Base-by-base conservation (phyloP, 352 stramenopile species). In the Globisporangium nodosum region DNA sequence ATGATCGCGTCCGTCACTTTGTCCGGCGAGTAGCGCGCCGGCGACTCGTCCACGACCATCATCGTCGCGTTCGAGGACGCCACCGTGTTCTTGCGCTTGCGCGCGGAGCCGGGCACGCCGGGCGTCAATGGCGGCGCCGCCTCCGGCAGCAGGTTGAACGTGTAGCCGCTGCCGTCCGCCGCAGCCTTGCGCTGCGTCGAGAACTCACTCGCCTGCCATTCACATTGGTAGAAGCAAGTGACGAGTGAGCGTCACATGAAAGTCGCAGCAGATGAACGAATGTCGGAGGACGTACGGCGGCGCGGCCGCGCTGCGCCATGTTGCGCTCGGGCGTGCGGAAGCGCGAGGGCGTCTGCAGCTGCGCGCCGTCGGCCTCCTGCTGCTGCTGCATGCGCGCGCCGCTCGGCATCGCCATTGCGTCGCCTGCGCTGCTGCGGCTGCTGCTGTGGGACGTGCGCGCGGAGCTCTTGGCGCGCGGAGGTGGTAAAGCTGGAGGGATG, bases 1-100 rank as follows among this genome's bases (percentile, higher is more conserved):
- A 84, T 84, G 67, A 92, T 78, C n/a, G 78, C 78, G n/a, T 81
- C 73, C 48, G 81, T 84, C 12, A 90, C 74, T 60, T 90, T 81
- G 45, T 83, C 81, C 3, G 77, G 71, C 50, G 83, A 88, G 61
- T 88, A 88, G 24, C 83, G 65, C 30, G 79, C 79, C 13, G 81
- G 81, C 8, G 78, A 86, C 61, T 79, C 73, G 30, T 70, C 68
- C 15, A 53, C 54, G 21, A 56, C 52, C 54, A 49, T 57, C 48
- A 60, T 66, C 20, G 49, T 57, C 40, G 31, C 49, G 48, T 66
- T 61, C 21, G 58, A 60, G 8, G 58, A 64, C 33, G 52, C 58
- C 8, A 52, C n/a, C 46, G 58, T 56, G 27, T 71, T 74, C 24
- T 70, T 65, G 0, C 69, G 65, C 20, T 71, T 73, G 33, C 70